Evolutionary conservation across 108 stramenopile genomes (phyloP).

Genomic region (Cylindrotheca closterium): DNA sequence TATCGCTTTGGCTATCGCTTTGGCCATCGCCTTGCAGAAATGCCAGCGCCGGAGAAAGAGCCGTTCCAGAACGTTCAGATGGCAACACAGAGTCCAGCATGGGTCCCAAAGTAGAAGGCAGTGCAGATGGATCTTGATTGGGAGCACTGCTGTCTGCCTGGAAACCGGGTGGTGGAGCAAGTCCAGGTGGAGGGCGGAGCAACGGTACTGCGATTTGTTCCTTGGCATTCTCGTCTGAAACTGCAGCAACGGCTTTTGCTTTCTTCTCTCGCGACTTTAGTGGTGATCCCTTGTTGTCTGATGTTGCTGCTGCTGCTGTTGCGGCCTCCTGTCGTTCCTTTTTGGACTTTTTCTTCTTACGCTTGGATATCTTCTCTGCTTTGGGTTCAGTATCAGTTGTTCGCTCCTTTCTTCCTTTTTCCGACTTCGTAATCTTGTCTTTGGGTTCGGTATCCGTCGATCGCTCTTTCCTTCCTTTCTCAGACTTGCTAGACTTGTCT

Average conservation of each 20-base stretch:
- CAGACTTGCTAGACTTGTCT: neutral
- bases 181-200: slow-evolving; percentile 40
- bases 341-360: slow-evolving; percentile 2
- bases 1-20: too few species aligned
- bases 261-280: too few species aligned
- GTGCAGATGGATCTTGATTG: too few species aligned
- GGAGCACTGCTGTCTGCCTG: neutral
- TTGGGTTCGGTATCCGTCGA: neutral
- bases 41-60: too few species aligned
- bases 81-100: slow-evolving; percentile 4
- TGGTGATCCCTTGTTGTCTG: too few species aligned
- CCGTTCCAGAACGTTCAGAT: too few species aligned
- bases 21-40: too few species aligned
- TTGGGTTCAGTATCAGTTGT: neutral
- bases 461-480: neutral
- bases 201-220: neutral
- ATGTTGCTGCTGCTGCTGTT: neutral
- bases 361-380: slow-evolving; percentile 1
- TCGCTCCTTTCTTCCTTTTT: neutral
- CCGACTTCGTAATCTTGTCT: neutral
- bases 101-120: slow-evolving; percentile 3
- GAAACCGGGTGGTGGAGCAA: slow-evolving; percentile 65
- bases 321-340: slow-evolving; percentile 1
- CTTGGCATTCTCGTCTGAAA: neutral
- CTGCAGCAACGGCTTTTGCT: neutral